phyloP scores from a whole-genome alignment of 495 filamentous ascomycete genomes.

The Gamarada debralockiae region DNA sequence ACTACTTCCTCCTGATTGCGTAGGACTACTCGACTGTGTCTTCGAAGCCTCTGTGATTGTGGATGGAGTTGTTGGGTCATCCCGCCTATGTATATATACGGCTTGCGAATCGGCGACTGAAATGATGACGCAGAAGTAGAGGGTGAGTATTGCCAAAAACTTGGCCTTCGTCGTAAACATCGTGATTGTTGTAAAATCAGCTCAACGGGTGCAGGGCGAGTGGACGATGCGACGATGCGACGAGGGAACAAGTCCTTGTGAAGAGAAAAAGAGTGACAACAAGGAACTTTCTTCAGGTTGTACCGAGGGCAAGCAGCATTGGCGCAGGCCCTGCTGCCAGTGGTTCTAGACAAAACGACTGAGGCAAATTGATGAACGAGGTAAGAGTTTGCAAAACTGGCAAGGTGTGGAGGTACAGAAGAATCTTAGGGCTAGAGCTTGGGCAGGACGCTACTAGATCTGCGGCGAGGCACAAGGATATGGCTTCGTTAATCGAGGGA shows the following conservation, averaged over 20 bases:
- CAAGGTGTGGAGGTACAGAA: neutral
- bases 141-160: slow-evolving; percentile 10
- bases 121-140: slow-evolving; percentile 22
- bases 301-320: slow-evolving; percentile 18
- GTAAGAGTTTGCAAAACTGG: neutral
- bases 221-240: slow-evolving; percentile 1
- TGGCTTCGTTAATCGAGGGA: neutral
- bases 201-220: slow-evolving; percentile 4
- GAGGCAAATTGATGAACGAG: slow-evolving; percentile 5
- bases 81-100: slow-evolving; percentile 12
- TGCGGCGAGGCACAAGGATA: neutral
- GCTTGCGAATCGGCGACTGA: slow-evolving; percentile 10
- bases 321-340: slow-evolving; percentile 16
- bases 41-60: slow-evolving; percentile 2
- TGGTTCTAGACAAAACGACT: slow-evolving; percentile 12
- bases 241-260: slow-evolving; percentile 3
- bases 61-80: slow-evolving; percentile 14
- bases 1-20: slow-evolving; percentile 1
- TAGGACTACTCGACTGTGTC: neutral
- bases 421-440: neutral
- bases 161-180: slow-evolving; percentile 10
- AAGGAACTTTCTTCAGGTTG: slow-evolving; percentile 14
- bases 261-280: slow-evolving; percentile 12
- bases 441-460: neutral
- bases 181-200: slow-evolving; percentile 12